Evolutionary conservation across 164 flowering plant genomes (phyloP).

Genomic region (Protea cynaroides): DNA sequence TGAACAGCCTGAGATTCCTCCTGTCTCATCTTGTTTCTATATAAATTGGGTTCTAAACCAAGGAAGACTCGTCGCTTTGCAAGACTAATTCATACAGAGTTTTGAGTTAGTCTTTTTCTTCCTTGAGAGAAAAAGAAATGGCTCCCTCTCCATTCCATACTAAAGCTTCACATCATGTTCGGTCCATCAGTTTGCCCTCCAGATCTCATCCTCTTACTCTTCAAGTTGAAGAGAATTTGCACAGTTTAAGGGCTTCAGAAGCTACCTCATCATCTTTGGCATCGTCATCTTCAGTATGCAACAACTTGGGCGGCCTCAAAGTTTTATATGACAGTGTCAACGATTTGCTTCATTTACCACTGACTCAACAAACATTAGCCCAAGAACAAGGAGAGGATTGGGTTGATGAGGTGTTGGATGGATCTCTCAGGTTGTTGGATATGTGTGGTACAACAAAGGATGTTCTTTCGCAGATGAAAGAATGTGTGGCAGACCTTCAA

Average conservation of each 20-base stretch:
- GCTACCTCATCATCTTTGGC: neutral
- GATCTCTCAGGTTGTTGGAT: conserved; percentile 32
- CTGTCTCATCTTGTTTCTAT: too few relatives aligned
- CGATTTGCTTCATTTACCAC: neutral
- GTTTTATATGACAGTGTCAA: neutral
- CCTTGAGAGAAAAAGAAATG: conserved; percentile 3
- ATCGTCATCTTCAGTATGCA: neutral
- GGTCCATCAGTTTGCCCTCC: conserved; percentile 27
- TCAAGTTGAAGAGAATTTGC: conserved; percentile 11
- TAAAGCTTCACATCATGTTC: conserved; percentile 13
- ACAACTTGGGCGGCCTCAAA: neutral
- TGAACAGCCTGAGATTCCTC: too few relatives aligned
- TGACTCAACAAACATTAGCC: neutral
- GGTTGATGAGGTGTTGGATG: conserved; percentile 21
- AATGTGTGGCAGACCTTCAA: conserved; percentile 14
- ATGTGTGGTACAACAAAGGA: conserved; percentile 17
- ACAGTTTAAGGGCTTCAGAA: neutral
- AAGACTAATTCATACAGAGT: neutral
- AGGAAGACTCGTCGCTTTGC: neutral
- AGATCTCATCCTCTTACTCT: conserved; percentile 17
- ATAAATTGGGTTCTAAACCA: neutral
- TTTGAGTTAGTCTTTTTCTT: neutral
- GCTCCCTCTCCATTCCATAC: conserved; percentile 5
- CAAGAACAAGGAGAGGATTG: neutral
- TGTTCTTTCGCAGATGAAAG: conserved; percentile 16